Base-by-base conservation (phyloP, 257 asterid genomes). In the Coffea eugenioides region DNA sequence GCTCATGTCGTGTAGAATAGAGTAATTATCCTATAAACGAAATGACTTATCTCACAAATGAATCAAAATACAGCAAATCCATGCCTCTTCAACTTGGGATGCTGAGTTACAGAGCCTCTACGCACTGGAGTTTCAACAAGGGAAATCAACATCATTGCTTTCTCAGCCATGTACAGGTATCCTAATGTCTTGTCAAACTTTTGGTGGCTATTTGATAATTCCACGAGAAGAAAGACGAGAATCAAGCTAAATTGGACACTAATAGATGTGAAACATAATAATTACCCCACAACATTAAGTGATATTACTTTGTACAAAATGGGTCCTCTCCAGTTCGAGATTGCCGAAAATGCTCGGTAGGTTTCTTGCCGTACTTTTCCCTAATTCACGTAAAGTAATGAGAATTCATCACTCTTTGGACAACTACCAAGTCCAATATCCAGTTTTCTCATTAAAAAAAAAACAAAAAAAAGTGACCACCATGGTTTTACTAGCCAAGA, bases 111-210 rank as follows among this genome's bases (percentile, higher is more conserved):
- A 90, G 62, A 88, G 87, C 82, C 82, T 90, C 51, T 90, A 86
- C 74, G 82, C 76, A 54, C 73, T 88, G 91, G 96, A 94, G 69
- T 90, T 85, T 77, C 92, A 89, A 78, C 93, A 88, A 86, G 94
- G 90, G 83, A 85, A 90, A 88, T 80, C 91, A 77, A 34, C 86
- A 27, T 67, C 91, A 74, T 91, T 89, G 74, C 84, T 79, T 80
- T 78, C 93, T 77, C 95, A 89, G 83, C 89, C 92, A 76, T 84
- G 86, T 82, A 69, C 94, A 86, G 97, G 94, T 94, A 85, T 77
- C 43, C 69, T 77, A 67, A 70, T 80, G 80, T 80, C 76, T 61
- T 73, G 79, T 83, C 82, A 34, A 71, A 21, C 82, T 64, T 72
- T 25, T n/a, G 9, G 69, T 80, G 68, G 36, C 36, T 14, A 64